phyloP scores from a whole-genome alignment of 2,329 filamentous ascomycete species.

The Ascochyta rabiei region DNA sequence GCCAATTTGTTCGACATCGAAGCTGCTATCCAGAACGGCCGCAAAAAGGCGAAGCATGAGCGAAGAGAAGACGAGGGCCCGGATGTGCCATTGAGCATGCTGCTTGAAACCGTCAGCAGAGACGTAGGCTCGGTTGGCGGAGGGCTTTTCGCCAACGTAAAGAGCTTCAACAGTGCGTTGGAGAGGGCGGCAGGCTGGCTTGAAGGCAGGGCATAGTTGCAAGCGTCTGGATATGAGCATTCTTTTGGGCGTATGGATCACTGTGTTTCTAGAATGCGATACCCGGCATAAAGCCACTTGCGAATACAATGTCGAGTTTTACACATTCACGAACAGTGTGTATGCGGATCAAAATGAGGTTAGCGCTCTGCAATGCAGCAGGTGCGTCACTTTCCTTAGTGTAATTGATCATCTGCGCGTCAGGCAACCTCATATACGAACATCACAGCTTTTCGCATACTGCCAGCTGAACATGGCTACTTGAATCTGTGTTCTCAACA shows the following conservation, averaged over 20 bases:
- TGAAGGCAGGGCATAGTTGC: conserved; percentile 39
- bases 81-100: conserved; percentile 39
- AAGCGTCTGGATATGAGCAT: background rate
- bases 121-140: conserved; percentile 38
- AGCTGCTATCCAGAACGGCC: conserved; percentile 43
- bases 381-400: conserved; percentile 14
- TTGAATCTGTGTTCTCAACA: background rate
- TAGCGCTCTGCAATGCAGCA: conserved; percentile 7
- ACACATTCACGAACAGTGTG: conserved; percentile 2
- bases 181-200: conserved; percentile 44
- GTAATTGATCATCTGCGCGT: conserved; percentile 7
- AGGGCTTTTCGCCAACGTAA: conserved; percentile 40
- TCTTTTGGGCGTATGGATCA: conserved; percentile 5
- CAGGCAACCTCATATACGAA: background rate
- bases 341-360: conserved; percentile 1
- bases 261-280: conserved; percentile 4
- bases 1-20: conserved; percentile 45
- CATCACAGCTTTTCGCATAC: background rate
- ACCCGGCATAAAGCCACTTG: conserved; percentile 13
- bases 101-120: conserved; percentile 36
- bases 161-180: conserved; percentile 42
- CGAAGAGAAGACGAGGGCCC: conserved; percentile 43
- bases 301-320: background rate
- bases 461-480: background rate
- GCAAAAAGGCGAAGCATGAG: conserved; percentile 37